Evolutionary conservation across 2,329 filamentous ascomycete genomes (phyloP).

Genomic region (Penicillium brevicompactum): DNA sequence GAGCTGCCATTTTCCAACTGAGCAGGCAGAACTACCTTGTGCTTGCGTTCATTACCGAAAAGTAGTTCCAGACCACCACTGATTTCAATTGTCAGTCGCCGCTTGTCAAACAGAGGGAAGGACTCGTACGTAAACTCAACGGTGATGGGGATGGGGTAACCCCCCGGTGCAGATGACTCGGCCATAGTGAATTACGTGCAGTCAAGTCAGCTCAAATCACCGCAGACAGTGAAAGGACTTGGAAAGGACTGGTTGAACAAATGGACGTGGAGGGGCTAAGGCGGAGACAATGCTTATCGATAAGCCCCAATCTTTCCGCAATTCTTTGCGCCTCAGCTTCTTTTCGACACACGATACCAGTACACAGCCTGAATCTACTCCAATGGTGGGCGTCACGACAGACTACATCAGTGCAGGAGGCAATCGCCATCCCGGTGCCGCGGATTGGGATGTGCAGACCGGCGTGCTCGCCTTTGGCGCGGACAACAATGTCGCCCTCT

Average conservation of each 20-base stretch:
- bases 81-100: constrained; percentile 14
- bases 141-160: constrained; percentile 56
- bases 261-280: constrained; percentile 16
- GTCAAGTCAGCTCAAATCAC: no score
- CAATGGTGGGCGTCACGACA: constrained; percentile 42
- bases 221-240: no score
- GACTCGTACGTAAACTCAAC: constrained; percentile 71
- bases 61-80: constrained; percentile 94
- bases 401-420: constrained; percentile 75
- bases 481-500: constrained; percentile 84
- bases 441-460: constrained; percentile 75
- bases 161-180: constrained; percentile 8
- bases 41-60: constrained; percentile 79
- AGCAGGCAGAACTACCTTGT: constrained; percentile 69
- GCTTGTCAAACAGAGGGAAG: constrained; percentile 3
- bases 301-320: constrained; percentile 33
- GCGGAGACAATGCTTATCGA: constrained; percentile 38
- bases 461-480: constrained; percentile 85
- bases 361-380: constrained; percentile 15
- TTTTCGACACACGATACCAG: neutral
- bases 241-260: neutral
- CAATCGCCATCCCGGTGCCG: constrained; percentile 84
- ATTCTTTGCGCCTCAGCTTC: constrained; percentile 21
- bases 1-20: constrained; percentile 61
- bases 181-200: constrained; percentile 3